Conservation (phyloP, 2,329 filamentous ascomycete species). For the Pseudocercospora pini-densiflorae region DNA sequence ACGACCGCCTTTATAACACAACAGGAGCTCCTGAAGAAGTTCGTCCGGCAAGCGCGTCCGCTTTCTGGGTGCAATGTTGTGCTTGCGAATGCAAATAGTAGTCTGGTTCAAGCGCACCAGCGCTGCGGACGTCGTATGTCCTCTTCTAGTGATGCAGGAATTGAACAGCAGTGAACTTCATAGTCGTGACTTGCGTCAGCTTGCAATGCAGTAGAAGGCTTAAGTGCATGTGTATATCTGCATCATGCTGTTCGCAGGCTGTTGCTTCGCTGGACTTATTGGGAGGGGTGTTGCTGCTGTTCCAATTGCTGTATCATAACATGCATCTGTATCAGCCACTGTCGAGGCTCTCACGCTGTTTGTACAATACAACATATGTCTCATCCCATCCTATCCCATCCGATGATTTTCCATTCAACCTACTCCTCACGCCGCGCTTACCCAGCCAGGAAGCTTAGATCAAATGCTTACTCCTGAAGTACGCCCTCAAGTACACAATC, state of each 20-base stretch:
- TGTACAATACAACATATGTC: neutral
- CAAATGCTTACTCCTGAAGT: constrained; percentile 77
- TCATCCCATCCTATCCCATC: neutral
- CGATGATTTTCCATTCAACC: neutral
- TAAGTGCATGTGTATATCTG: too few species aligned
- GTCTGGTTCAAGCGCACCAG: too few species aligned
- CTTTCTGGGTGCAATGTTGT: too few species aligned
- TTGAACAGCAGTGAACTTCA: too few species aligned
- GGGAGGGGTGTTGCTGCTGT: neutral
- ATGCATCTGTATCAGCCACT: neutral
- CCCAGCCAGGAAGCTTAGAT: constrained; percentile 42
- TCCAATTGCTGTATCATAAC: neutral
- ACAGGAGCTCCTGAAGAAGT: too few species aligned
- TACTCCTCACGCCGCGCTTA: neutral
- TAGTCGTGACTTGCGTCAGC: too few species aligned
- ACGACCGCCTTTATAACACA: too few species aligned
- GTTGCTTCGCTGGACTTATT: neutral
- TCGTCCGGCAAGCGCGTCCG: too few species aligned
- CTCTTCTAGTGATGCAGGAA: too few species aligned
- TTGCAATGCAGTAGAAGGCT: too few species aligned
- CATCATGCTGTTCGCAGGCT: neutral
- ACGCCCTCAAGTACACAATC: constrained; percentile 94
- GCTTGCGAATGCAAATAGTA: too few species aligned
- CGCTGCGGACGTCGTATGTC: too few species aligned
- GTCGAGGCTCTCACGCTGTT: constrained; percentile 2